These are phyloP conservation scores for Allium sativum DNA, from an alignment of 106 monocot genomes.

Conservation along the genomic window DNA sequence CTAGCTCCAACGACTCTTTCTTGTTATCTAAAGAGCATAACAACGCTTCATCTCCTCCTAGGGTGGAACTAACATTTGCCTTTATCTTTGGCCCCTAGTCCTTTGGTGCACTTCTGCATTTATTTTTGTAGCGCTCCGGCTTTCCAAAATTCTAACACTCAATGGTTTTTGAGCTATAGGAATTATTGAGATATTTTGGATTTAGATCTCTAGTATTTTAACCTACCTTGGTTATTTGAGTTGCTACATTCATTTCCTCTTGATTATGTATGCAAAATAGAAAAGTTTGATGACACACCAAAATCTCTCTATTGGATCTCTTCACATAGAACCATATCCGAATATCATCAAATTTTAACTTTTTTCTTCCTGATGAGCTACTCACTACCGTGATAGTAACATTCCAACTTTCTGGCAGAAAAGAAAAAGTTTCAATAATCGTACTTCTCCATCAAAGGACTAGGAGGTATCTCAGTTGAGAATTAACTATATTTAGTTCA, in stretches of 20 bases:
- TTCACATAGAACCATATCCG: too few species aligned
- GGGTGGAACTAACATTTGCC: background rate
- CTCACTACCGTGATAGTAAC: background rate
- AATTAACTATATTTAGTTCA: too few species aligned
- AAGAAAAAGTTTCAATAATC: background rate
- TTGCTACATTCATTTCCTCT: background rate
- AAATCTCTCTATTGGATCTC: too few species aligned
- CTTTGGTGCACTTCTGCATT: background rate
- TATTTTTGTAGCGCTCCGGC: background rate
- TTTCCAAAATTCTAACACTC: background rate
- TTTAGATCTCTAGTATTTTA: background rate
- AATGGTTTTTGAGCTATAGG: background rate
- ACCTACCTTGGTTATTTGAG: background rate
- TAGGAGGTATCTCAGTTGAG: too few species aligned
- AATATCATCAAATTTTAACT: constrained; percentile 4
- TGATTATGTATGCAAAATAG: too few species aligned
- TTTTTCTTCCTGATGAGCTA: background rate
- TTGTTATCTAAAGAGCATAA: background rate
- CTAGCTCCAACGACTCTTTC: background rate
- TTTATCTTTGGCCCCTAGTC: background rate
- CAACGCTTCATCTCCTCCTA: background rate
- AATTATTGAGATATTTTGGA: background rate
- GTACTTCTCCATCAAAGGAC: background rate
- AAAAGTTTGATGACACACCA: background rate
- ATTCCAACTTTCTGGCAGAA: constrained; percentile 5